Percentiles rank a stretch among this genome's conserved stretches.
phyloP scores from a whole-genome alignment of 2,329 filamentous ascomycete species.

The Didymellaceae sp. region DNA sequence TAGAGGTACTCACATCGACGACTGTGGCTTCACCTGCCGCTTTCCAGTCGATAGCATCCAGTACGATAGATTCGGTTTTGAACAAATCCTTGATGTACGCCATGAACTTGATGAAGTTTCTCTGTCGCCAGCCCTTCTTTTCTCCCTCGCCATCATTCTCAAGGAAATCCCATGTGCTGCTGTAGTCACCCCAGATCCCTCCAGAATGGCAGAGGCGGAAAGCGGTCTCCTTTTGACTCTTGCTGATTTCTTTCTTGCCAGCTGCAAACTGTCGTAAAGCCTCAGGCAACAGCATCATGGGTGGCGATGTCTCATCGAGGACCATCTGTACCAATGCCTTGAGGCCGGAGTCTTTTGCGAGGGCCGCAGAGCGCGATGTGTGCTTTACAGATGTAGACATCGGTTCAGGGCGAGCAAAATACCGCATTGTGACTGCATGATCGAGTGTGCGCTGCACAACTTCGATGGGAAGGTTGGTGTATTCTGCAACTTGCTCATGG shows the following conservation, averaged over 20 bases:
- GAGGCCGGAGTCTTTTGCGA: slow-evolving; percentile 34
- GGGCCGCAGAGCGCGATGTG: slow-evolving; percentile 39
- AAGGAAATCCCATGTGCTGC: slow-evolving; percentile 38
- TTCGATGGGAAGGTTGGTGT: slow-evolving; percentile 34
- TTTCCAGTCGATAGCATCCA: slow-evolving; percentile 37
- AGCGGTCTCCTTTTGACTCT: slow-evolving; percentile 34
- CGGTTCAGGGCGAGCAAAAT: slow-evolving; percentile 40
- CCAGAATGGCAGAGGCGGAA: slow-evolving; percentile 40
- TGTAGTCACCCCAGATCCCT: slow-evolving; percentile 31
- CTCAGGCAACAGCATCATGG: slow-evolving; percentile 38
- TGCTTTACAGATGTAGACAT: slow-evolving; percentile 27
- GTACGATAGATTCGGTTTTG: slow-evolving; percentile 33
- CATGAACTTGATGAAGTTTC: slow-evolving; percentile 45
- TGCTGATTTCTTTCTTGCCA: slow-evolving; percentile 33
- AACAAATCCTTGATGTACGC: slow-evolving; percentile 44
- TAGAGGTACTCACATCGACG: slow-evolving; percentile 33
- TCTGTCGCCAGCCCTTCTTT: slow-evolving; percentile 40
- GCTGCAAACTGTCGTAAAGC: slow-evolving; percentile 35
- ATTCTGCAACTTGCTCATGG: slow-evolving; percentile 36
- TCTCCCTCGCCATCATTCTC: slow-evolving; percentile 41
- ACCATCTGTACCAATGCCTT: slow-evolving; percentile 34
- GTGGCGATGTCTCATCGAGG: slow-evolving; percentile 34
- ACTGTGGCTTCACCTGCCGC: slow-evolving; percentile 31
- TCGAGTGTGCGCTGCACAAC: slow-evolving; percentile 42
- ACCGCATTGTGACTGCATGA: slow-evolving; percentile 44